A percentile compares a stretch with the other conserved stretches of the same genome.
Evolutionary conservation across 2,329 filamentous ascomycete species (phyloP).

Genomic region (Raffaelea albimanens): DNA sequence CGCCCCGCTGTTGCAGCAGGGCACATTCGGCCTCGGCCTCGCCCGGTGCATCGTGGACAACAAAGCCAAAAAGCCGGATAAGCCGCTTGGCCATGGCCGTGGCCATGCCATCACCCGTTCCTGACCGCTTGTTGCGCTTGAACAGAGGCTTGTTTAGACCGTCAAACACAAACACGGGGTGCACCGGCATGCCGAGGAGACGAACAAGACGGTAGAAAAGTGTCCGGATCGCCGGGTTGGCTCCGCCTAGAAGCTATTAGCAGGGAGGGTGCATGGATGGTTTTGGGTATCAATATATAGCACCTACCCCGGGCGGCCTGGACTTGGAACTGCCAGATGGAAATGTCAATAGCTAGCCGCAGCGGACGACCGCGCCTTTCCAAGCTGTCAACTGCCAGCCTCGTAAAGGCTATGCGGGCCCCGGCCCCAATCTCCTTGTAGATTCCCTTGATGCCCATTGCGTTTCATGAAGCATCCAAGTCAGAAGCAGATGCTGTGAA

Average conservation of each 20-base stretch:
- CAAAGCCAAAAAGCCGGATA: slow-evolving; percentile 76
- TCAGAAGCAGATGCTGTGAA: neutral
- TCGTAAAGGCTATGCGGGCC: slow-evolving; percentile 69
- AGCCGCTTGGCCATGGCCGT: slow-evolving; percentile 73
- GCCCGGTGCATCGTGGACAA: slow-evolving; percentile 76
- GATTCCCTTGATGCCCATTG: slow-evolving; percentile 65
- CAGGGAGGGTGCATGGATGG: no score
- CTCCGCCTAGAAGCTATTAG: slow-evolving; percentile 51
- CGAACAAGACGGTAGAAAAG: slow-evolving; percentile 80
- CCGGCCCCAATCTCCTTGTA: slow-evolving; percentile 83
- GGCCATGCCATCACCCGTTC: slow-evolving; percentile 55
- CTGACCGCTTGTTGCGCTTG: slow-evolving; percentile 75
- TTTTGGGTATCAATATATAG: no score
- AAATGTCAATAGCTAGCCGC: slow-evolving; percentile 84
- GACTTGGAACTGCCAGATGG: slow-evolving; percentile 95
- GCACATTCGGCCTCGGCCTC: slow-evolving; percentile 97
- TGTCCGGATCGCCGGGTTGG: slow-evolving; percentile 82
- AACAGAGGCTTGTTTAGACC: slow-evolving; percentile 50
- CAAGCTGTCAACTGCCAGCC: slow-evolving; percentile 70
- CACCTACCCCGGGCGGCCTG: slow-evolving; percentile 63
- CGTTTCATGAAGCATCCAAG: neutral
- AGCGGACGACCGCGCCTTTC: slow-evolving; percentile 62
- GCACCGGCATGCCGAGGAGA: slow-evolving; percentile 37
- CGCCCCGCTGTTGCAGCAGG: slow-evolving; percentile 65
- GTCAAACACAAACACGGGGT: slow-evolving; percentile 45